A percentile compares a stretch with the other conserved stretches of the same genome.
Evolutionary conservation across 2,329 filamentous ascomycete species (phyloP).

Genomic region (Karstenula rhodostoma): DNA sequence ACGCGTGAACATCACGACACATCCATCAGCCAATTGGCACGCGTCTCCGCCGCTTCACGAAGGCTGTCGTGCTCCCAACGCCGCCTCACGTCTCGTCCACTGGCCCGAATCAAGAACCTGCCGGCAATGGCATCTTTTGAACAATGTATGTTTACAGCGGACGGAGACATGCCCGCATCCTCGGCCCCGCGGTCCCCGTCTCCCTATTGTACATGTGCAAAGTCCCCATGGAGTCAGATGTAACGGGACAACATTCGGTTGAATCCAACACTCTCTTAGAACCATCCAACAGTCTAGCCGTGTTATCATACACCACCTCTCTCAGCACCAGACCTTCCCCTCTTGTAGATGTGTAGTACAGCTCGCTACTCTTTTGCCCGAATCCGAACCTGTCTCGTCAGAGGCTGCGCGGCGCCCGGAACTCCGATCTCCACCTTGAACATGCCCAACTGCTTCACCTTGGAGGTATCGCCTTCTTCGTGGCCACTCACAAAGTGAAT

Average conservation of each 20-base stretch:
- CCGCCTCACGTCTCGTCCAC: slow-evolving; percentile 31
- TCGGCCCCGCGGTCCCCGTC: slow-evolving; percentile 1
- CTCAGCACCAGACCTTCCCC: slow-evolving; percentile 8
- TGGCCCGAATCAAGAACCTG: slow-evolving; percentile 31
- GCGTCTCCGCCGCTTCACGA: slow-evolving; percentile 3
- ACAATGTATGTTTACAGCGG: slow-evolving; percentile 38
- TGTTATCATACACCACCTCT: slow-evolving; percentile 5
- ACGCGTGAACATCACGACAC: slow-evolving; percentile 11
- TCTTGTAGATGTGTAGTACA: neutral
- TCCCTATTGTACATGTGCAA: slow-evolving; percentile 5
- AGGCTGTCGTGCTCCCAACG: slow-evolving; percentile 30
- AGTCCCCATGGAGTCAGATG: neutral
- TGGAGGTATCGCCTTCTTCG: slow-evolving; percentile 49
- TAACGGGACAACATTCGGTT: slow-evolving; percentile 7
- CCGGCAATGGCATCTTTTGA: slow-evolving; percentile 31
- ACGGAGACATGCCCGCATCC: slow-evolving; percentile 27
- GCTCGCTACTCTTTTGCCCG: slow-evolving; percentile 36
- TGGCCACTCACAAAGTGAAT: slow-evolving; percentile 57
- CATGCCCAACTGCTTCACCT: slow-evolving; percentile 62
- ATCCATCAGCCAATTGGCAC: slow-evolving; percentile 24
- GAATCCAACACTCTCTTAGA: neutral
- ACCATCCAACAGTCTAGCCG: neutral
- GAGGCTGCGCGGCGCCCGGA: slow-evolving; percentile 54
- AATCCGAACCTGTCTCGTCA: slow-evolving; percentile 44
- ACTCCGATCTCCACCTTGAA: slow-evolving; percentile 62